These are phyloP conservation scores for Evansstolkia leycettana DNA, from an alignment of 495 filamentous ascomycete species.

Conservation along the genomic window DNA sequence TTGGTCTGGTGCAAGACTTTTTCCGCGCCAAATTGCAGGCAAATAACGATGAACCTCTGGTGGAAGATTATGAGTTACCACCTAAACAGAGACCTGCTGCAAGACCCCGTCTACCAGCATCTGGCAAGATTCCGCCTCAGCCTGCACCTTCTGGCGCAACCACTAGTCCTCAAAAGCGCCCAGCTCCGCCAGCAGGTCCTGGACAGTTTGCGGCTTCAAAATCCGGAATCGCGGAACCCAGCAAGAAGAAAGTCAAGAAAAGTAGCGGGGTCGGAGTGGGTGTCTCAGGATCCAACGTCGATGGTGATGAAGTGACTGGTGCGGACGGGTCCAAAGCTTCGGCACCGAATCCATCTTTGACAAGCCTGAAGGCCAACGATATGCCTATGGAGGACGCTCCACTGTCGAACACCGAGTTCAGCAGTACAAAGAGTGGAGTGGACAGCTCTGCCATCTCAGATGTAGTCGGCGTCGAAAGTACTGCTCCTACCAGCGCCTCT, in stretches of 20 bases:
- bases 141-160: slow-evolving; percentile 17
- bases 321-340: slow-evolving; percentile 13
- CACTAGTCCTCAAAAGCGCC: slow-evolving; percentile 75
- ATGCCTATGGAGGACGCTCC: slow-evolving; percentile 6
- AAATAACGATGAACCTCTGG: slow-evolving; percentile 65
- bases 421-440: slow-evolving; percentile 2
- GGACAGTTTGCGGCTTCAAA: slow-evolving; percentile 11
- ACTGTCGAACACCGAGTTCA: slow-evolving; percentile 1
- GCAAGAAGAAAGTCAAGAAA: slow-evolving; percentile 37
- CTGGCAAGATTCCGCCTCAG: slow-evolving; percentile 65
- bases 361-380: slow-evolving; percentile 10
- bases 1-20: slow-evolving; percentile 79
- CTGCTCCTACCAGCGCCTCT: background rate
- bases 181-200: slow-evolving; percentile 28
- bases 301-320: slow-evolving; percentile 17
- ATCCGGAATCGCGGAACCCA: slow-evolving; percentile 21
- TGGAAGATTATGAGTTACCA: slow-evolving; percentile 93
- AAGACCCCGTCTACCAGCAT: slow-evolving; percentile 76
- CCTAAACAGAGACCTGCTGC: slow-evolving; percentile 67
- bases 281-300: slow-evolving; percentile 16
- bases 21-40: slow-evolving; percentile 78
- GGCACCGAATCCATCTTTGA: slow-evolving; percentile 5
- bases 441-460: slow-evolving; percentile 3
- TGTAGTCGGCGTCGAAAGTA: background rate
- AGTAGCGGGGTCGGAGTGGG: slow-evolving; percentile 26